phyloP scores from a whole-genome alignment of 2,329 filamentous ascomycete genomes.

The Epichloe baconii region DNA sequence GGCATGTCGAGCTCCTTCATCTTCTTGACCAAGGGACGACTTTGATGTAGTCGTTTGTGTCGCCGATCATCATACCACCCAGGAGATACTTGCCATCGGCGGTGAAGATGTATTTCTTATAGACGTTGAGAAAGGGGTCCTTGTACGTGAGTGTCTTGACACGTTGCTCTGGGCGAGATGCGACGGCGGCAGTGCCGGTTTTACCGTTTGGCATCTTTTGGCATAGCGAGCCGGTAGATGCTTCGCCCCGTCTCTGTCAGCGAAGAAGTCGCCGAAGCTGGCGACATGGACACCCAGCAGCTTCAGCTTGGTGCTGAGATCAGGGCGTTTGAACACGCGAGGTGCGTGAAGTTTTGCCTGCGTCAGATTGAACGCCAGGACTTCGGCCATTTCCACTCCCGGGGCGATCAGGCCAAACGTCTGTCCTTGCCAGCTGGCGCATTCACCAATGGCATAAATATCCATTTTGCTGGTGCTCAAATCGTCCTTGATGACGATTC shows the following conservation, averaged over 20 bases:
- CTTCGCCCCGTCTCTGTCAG: slow-evolving; percentile 70
- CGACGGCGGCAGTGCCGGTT: background rate
- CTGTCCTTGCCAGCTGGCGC: slow-evolving; percentile 77
- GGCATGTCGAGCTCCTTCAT: slow-evolving; percentile 67
- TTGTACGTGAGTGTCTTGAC: slow-evolving; percentile 82
- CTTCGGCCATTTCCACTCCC: slow-evolving; percentile 84
- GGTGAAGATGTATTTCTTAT: slow-evolving; percentile 91
- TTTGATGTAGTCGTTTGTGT: slow-evolving; percentile 83
- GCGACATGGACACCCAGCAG: slow-evolving; percentile 82
- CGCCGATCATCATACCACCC: slow-evolving; percentile 96
- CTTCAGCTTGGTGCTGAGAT: slow-evolving; percentile 86
- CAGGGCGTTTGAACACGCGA: slow-evolving; percentile 63
- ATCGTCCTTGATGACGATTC: slow-evolving; percentile 56
- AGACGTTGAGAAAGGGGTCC: slow-evolving; percentile 76
- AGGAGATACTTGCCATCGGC: slow-evolving; percentile 79
- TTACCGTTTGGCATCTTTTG: slow-evolving; percentile 15
- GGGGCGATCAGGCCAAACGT: slow-evolving; percentile 83
- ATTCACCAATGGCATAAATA: slow-evolving; percentile 83
- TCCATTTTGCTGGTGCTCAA: slow-evolving; percentile 57
- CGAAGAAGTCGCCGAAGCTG: slow-evolving; percentile 89
- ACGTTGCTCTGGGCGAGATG: background rate
- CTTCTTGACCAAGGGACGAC: slow-evolving; percentile 73
- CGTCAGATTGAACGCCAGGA: slow-evolving; percentile 82
- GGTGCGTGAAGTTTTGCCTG: slow-evolving; percentile 61
- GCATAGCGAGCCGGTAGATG: slow-evolving; percentile 49